A percentile compares a stretch with the other conserved stretches of the same genome.
Conservation (phyloP, 2,329 filamentous ascomycete genomes). For the Camillea tinctor region DNA sequence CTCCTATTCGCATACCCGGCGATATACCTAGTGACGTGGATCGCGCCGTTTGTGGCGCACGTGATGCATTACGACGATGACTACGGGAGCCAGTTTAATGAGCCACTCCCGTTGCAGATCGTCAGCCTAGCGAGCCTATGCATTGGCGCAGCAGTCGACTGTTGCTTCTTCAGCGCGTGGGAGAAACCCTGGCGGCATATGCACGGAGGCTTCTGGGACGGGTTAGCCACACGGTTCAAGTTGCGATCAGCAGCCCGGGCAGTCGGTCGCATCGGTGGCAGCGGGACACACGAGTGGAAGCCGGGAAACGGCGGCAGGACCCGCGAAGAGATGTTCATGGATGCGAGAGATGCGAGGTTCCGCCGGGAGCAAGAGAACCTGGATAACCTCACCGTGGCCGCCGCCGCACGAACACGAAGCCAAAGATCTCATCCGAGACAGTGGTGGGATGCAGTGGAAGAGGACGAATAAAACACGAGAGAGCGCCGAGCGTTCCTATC, state of each 20-base stretch:
- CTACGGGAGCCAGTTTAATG: conserved; percentile 17
- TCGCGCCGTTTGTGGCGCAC: conserved; percentile 67
- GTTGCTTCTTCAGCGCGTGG: conserved; percentile 64
- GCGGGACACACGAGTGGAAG: conserved; percentile 8
- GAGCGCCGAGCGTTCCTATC: neutral
- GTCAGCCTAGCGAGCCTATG: conserved; percentile 58
- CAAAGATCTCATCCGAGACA: conserved; percentile 24
- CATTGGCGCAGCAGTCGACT: conserved; percentile 67
- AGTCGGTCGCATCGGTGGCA: neutral
- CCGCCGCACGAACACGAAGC: conserved; percentile 15
- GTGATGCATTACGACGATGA: conserved; percentile 53
- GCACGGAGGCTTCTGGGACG: conserved; percentile 33
- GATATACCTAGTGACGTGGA: conserved; percentile 71
- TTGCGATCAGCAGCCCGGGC: neutral
- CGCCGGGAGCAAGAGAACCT: conserved; percentile 48
- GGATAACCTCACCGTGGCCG: conserved; percentile 17
- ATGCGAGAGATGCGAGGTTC: conserved; percentile 47
- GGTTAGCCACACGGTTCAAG: conserved; percentile 24
- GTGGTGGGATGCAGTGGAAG: conserved; percentile 41
- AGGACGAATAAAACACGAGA: conserved; percentile 5
- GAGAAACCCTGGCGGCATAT: conserved; percentile 71
- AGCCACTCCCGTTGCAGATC: conserved; percentile 57
- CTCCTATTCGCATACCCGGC: conserved; percentile 75
- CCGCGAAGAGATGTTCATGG: conserved; percentile 52
- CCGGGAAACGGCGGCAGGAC: conserved; percentile 40